Evolutionary conservation across 1,139 yeast genomes (phyloP).

Genomic region (Yamadazyma blattariae): DNA sequence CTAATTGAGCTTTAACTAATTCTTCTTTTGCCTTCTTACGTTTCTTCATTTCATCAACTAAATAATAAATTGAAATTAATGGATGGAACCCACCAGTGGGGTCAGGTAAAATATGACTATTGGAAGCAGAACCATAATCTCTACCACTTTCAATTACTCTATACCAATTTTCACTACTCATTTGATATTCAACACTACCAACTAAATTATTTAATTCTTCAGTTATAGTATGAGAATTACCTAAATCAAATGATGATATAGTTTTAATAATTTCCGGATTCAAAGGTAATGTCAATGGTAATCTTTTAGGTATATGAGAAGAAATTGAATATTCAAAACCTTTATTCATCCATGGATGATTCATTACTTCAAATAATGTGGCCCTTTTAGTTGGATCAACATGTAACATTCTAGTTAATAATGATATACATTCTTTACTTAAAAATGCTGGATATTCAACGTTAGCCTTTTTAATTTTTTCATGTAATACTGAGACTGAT

Average conservation of each 20-base stretch:
- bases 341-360: constrained; percentile 93
- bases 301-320: constrained; percentile 71
- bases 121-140: constrained; percentile 40
- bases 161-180: constrained; percentile 66
- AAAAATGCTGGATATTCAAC: constrained; percentile 89
- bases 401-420: constrained; percentile 85
- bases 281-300: constrained; percentile 72
- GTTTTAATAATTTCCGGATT: constrained; percentile 69
- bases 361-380: constrained; percentile 68
- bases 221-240: constrained; percentile 57
- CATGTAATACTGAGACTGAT: constrained; percentile 87
- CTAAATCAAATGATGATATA: constrained; percentile 80
- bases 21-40: constrained; percentile 63
- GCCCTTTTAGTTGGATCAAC: constrained; percentile 87
- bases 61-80: constrained; percentile 75
- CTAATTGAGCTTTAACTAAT: constrained; percentile 27
- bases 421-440: constrained; percentile 78
- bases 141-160: constrained; percentile 40
- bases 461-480: constrained; percentile 86
- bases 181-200: constrained; percentile 64
- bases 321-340: constrained; percentile 79
- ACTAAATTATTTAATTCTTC: constrained; percentile 59
- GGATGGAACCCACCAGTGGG: constrained; percentile 95
- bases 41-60: constrained; percentile 79
- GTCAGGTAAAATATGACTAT: constrained; percentile 49